phyloP scores from a whole-genome alignment of 2,329 filamentous ascomycete genomes.

The Colletotrichum liriopes region DNA sequence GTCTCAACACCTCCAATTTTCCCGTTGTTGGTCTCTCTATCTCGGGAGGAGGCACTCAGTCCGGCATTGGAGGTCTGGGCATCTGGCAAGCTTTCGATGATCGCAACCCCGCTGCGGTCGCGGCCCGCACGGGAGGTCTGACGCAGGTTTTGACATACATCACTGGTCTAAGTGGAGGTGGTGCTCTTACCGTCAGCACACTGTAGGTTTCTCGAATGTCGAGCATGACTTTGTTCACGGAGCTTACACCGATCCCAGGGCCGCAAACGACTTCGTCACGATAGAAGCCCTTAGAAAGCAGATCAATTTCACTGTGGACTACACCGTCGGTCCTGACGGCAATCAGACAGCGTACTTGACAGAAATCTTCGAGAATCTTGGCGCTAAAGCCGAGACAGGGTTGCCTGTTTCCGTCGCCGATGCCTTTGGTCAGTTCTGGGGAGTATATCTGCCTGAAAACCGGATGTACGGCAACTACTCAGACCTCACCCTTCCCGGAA shows the following conservation, averaged over 20 bases:
- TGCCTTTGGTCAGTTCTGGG: constrained; percentile 50
- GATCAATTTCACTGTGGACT: constrained; percentile 47
- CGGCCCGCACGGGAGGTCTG: constrained; percentile 47
- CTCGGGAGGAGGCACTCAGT: constrained; percentile 50
- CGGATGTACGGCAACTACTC: constrained; percentile 46
- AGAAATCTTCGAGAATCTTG: constrained; percentile 45
- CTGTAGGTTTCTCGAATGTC: constrained; percentile 42
- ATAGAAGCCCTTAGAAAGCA: constrained; percentile 39
- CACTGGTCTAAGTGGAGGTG: constrained; percentile 49
- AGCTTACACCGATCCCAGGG: constrained; percentile 37
- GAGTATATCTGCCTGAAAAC: constrained; percentile 44
- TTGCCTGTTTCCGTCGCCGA: constrained; percentile 49
- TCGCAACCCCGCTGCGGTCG: constrained; percentile 42
- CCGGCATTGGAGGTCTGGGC: constrained; percentile 49
- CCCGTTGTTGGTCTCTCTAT: constrained; percentile 48
- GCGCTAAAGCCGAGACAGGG: constrained; percentile 46
- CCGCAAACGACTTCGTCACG: constrained; percentile 49
- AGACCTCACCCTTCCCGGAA: constrained; percentile 42
- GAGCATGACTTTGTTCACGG: no score
- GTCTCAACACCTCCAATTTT: constrained; percentile 43
- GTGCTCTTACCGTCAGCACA: constrained; percentile 47
- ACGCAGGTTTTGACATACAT: constrained; percentile 48
- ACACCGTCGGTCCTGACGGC: constrained; percentile 40
- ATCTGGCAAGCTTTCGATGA: constrained; percentile 50
- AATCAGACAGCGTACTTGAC: constrained; percentile 43